Evolutionary conservation across 1,284 basidiomycete species (phyloP).

Genomic region (Hypsizygus ulmarius): DNA sequence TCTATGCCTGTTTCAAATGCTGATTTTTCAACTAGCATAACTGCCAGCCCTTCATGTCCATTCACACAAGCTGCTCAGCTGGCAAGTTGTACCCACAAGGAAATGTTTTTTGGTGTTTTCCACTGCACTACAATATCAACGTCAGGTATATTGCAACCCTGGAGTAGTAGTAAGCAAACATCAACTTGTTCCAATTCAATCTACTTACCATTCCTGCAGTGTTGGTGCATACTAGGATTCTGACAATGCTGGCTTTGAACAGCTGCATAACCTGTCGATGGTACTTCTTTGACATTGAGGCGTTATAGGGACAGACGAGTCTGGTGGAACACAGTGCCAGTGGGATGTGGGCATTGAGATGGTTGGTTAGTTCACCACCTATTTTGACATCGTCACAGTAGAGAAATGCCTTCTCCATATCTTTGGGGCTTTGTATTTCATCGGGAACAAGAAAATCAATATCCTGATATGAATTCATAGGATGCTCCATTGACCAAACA

Average conservation of each 20-base stretch:
- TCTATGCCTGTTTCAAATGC: not conserved
- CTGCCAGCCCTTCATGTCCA: not conserved
- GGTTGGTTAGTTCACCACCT: conserved; percentile 24
- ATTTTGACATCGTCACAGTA: conserved; percentile 28
- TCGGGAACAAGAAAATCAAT: conserved; percentile 35
- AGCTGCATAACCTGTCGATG: conserved; percentile 17
- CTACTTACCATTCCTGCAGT: conserved; percentile 30
- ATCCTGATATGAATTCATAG: conserved; percentile 35
- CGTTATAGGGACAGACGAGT: conserved; percentile 30
- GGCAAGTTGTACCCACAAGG: not conserved
- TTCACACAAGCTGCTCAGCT: not conserved
- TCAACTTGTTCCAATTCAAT: too few relatives aligned
- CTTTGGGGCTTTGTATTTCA: not conserved
- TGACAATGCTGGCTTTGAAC: conserved; percentile 25
- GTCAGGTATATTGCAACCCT: conserved; percentile 16
- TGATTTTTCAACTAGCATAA: not conserved
- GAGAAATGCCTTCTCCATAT: conserved; percentile 26
- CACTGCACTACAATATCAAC: conserved; percentile 21
- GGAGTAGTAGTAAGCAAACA: not conserved
- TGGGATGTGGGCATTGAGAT: conserved; percentile 21
- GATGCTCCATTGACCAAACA: conserved; percentile 35
- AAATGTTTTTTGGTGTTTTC: conserved; percentile 6
- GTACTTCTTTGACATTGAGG: conserved; percentile 16
- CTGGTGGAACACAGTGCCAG: conserved; percentile 14
- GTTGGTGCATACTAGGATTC: conserved; percentile 34